Evolutionary conservation across 192 early-diverging fungal genomes (phyloP).

Genomic region (Paraglomus brasilianum): DNA sequence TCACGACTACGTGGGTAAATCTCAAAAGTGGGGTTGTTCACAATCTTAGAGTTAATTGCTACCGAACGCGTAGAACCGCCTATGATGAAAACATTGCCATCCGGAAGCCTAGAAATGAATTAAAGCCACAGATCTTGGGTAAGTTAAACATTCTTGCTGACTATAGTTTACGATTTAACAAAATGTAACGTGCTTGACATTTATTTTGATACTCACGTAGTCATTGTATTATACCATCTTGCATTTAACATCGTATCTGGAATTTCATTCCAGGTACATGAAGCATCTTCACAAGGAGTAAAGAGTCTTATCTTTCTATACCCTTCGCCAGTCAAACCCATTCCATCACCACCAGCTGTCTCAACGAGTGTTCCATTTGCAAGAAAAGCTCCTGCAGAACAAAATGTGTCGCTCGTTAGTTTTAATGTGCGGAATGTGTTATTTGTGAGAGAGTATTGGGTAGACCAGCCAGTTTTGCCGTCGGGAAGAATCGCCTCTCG

Average conservation of each 20-base stretch:
- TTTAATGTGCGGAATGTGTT: constrained; percentile 44
- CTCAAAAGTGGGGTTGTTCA: constrained; percentile 51
- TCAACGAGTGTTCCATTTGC: constrained; percentile 51
- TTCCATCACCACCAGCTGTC: constrained; percentile 48
- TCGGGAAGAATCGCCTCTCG: no score
- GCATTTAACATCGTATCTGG: constrained; percentile 42
- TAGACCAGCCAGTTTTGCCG: constrained; percentile 43
- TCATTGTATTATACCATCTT: constrained; percentile 35
- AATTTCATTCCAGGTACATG: constrained; percentile 48
- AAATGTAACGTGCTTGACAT: no score
- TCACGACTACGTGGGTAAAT: constrained; percentile 37
- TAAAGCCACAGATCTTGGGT: no score
- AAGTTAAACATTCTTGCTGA: no score
- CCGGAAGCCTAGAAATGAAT: constrained; percentile 17
- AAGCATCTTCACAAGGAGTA: constrained; percentile 42
- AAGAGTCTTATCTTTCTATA: not conserved
- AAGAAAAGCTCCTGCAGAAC: constrained; percentile 54
- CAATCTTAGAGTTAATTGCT: constrained; percentile 41
- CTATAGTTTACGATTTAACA: no score
- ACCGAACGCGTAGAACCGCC: constrained; percentile 53
- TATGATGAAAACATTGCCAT: constrained; percentile 53
- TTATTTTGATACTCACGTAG: constrained; percentile 41
- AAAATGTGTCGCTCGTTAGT: constrained; percentile 53
- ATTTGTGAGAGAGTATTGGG: constrained; percentile 45
- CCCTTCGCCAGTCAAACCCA: not conserved